Evolutionary conservation across 108 stramenopile genomes (phyloP), one percentile per base, ranked within the genome.

Genomic region (Discostella pseudostelligera): DNA sequence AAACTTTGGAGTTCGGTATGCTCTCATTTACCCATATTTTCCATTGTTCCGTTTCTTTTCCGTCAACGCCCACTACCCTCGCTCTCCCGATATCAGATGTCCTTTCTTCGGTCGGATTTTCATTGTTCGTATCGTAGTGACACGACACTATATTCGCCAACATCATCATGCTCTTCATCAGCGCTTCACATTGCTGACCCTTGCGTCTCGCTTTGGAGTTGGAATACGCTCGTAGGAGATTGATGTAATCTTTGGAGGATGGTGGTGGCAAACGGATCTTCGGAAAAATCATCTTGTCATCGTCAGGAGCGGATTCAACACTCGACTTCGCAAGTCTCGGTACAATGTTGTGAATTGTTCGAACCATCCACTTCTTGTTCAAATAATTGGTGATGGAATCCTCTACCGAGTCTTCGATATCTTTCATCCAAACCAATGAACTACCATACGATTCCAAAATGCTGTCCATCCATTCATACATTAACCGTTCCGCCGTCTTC

Each of bases 1-100:
- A 81, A 26, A 50, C 62, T 55, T 81, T 81, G 37, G 73, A 74
- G 59, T 67, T 75, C 2, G 80, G 80, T 22, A 81, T 67, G 22
- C 40, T 74, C 39, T 63, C 67, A 12, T 35, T 48, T 0, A 76
- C 47, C 66, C 67, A 76, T 5, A 20, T 40, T 17, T 9, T 70
- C 69, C 69, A 70, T 17, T 39, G 51, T 24, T 51, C 59, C 24
- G 40, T 44, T 8, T 51, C 32, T 8, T 53, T 40, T 10, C 16
- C 53, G 19, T 37, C 57, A 40, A 7, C 44, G 29, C 47, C 14
- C 43, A 36, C 57, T 22, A 57, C 48, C 7, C 20, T 24, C 43
- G 54, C 69, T 59, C 60, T 61, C 4, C 69, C 69, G 39, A 70
- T 8, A 44, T 70, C 69, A 20, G 29, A 25, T 21, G 36, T 21